phyloP scores from a whole-genome alignment of 352 stramenopile species.

The Globisporangium sylvaticum region DNA sequence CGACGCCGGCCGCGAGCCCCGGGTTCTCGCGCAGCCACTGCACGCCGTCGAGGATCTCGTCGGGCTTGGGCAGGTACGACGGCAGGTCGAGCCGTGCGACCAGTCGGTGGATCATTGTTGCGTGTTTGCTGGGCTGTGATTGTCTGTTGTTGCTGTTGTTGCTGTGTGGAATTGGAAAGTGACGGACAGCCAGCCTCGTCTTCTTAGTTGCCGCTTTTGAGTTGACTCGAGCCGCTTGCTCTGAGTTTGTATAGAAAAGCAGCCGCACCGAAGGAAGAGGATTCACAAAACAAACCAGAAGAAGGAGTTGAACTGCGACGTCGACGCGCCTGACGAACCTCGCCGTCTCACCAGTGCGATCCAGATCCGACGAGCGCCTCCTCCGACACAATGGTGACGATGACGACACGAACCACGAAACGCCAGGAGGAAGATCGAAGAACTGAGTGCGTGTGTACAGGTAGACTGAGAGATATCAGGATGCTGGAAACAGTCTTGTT shows the following conservation, averaged over 20 bases:
- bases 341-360: slow-evolving; percentile 5
- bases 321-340: slow-evolving; percentile 19
- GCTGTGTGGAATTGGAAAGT: slow-evolving; percentile 7
- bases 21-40: slow-evolving; percentile 68
- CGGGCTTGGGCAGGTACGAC: slow-evolving; percentile 60
- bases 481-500: neutral
- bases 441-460: neutral
- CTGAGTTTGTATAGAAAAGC: slow-evolving; percentile 8
- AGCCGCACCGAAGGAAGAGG: neutral
- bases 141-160: neutral
- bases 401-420: slow-evolving; percentile 1
- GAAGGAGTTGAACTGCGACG: slow-evolving; percentile 12
- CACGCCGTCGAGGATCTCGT: slow-evolving; percentile 59
- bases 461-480: neutral
- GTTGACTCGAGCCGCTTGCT: neutral
- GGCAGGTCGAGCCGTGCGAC: slow-evolving; percentile 40
- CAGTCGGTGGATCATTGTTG: slow-evolving; percentile 29
- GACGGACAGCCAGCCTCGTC: neutral
- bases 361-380: neutral
- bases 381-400: slow-evolving; percentile 4
- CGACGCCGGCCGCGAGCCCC: slow-evolving; percentile 51
- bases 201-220: neutral
- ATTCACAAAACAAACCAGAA: neutral
- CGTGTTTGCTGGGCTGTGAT: neutral
- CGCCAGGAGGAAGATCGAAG: slow-evolving; percentile 4